Percentiles rank a stretch among this genome's conserved stretches.
Evolutionary conservation across 306 rosid species (phyloP).

Genomic region (Trifolium pratense): DNA sequence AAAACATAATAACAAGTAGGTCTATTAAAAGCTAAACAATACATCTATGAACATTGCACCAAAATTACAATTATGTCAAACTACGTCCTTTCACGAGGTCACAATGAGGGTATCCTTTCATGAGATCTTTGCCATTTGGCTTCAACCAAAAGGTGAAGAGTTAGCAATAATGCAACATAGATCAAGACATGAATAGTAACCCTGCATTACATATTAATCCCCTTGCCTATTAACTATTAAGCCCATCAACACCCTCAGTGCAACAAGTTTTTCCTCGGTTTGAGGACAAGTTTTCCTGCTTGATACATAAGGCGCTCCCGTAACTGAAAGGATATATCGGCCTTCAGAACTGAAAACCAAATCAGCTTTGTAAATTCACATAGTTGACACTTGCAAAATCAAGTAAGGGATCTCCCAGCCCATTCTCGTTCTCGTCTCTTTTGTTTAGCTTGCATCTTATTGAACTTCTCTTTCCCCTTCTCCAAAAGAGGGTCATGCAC

Average conservation of each 20-base stretch:
- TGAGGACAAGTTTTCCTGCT: neutral
- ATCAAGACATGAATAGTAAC: slow-evolving; percentile 5
- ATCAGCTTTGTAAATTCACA: slow-evolving; percentile 34
- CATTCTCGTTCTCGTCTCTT: slow-evolving; percentile 61
- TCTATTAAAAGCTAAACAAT: neutral
- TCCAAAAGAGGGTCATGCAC: slow-evolving; percentile 93
- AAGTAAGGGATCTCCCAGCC: slow-evolving; percentile 63
- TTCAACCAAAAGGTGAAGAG: slow-evolving; percentile 24
- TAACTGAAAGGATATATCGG: neutral
- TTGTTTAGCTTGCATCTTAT: slow-evolving; percentile 89
- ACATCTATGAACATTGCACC: slow-evolving; percentile 19
- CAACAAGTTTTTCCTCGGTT: slow-evolving; percentile 16
- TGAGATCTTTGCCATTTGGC: slow-evolving; percentile 17
- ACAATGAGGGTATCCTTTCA: slow-evolving; percentile 2
- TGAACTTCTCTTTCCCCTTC: slow-evolving; percentile 94
- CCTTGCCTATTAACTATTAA: slow-evolving; percentile 20
- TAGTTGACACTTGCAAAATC: slow-evolving; percentile 34
- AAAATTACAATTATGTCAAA: slow-evolving; percentile 32
- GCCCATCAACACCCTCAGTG: neutral
- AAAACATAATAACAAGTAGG: slow-evolving; percentile 2
- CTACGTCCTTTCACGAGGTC: neutral
- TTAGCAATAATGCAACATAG: slow-evolving; percentile 9
- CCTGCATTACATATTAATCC: slow-evolving; percentile 14
- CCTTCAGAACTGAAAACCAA: slow-evolving; percentile 16
- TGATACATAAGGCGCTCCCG: neutral